Conservation (phyloP, 2,329 filamentous ascomycete species). For the Paecilomyces sp. region DNA sequence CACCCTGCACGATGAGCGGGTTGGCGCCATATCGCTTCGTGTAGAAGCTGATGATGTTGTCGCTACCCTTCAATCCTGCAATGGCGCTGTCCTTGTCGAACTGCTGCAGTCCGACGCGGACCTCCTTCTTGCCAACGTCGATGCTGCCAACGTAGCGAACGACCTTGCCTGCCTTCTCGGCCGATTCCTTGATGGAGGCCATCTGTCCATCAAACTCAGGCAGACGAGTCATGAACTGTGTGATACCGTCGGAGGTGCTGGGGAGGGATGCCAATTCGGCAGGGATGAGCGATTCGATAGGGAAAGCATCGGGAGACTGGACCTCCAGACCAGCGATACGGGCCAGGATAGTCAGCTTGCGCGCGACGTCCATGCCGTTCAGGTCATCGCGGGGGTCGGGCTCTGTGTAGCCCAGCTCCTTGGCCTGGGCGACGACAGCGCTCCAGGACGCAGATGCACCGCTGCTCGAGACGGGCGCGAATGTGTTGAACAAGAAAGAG, state of each 20-base stretch:
- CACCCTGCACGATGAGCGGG: conserved; percentile 89
- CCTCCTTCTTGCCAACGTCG: conserved; percentile 68
- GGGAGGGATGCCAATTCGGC: conserved; percentile 69
- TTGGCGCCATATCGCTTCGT: conserved; percentile 89
- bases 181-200: conserved; percentile 79
- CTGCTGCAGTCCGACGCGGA: conserved; percentile 89
- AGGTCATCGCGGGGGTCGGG: conserved; percentile 80
- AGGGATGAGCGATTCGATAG: conserved; percentile 89
- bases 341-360: conserved; percentile 92
- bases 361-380: conserved; percentile 84
- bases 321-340: conserved; percentile 75
- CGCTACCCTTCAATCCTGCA: conserved; percentile 89
- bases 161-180: conserved; percentile 81
- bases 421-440: conserved; percentile 83
- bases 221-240: conserved; percentile 78
- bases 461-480: conserved; percentile 69
- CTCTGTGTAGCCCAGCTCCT: conserved; percentile 87
- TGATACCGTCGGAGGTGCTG: conserved; percentile 51
- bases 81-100: conserved; percentile 86
- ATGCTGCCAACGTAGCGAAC: conserved; percentile 92
- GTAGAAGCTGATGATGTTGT: conserved; percentile 99
- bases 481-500: conserved; percentile 97
- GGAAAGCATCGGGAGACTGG: conserved; percentile 79
- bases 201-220: conserved; percentile 82
- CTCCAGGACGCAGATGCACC: conserved; percentile 70